Evolutionary conservation across 2,329 filamentous ascomycete species (phyloP).

Genomic region (Coniochaeta hoffmannii): DNA sequence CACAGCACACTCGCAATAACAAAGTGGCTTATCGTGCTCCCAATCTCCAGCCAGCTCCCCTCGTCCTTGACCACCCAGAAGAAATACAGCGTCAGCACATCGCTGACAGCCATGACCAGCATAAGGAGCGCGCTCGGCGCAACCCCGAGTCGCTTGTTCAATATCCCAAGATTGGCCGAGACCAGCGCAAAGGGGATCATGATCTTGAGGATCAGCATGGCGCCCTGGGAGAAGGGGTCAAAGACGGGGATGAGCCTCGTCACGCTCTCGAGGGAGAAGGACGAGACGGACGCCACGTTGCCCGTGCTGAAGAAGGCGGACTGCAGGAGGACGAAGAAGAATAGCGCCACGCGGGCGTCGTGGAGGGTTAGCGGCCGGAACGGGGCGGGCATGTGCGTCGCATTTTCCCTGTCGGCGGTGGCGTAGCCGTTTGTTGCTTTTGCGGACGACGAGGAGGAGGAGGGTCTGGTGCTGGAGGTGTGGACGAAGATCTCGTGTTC

Average conservation of each 20-base stretch:
- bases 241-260: constrained; percentile 83
- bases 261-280: constrained; percentile 89
- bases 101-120: constrained; percentile 84
- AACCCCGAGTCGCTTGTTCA: constrained; percentile 78
- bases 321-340: constrained; percentile 92
- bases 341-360: constrained; percentile 84
- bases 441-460: neutral
- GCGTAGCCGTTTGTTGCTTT: constrained; percentile 16
- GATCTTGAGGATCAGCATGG: constrained; percentile 79
- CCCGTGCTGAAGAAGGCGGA: constrained; percentile 96
- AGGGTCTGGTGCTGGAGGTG: constrained; percentile 19
- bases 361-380: constrained; percentile 66
- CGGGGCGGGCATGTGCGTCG: constrained; percentile 12
- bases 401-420: constrained; percentile 7
- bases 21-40: constrained; percentile 93
- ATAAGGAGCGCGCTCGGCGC: constrained; percentile 89
- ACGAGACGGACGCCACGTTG: constrained; percentile 88
- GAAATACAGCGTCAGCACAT: constrained; percentile 89
- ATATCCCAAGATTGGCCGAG: constrained; percentile 86
- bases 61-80: constrained; percentile 98
- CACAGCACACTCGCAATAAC: constrained; percentile 83
- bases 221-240: constrained; percentile 85
- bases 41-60: constrained; percentile 95
- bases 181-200: constrained; percentile 91
- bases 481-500: constrained; percentile 67